Evolutionary conservation across 139 green algal species (phyloP), one percentile per base, ranked within the genome.

Genomic region (Eudorina sp.): DNA sequence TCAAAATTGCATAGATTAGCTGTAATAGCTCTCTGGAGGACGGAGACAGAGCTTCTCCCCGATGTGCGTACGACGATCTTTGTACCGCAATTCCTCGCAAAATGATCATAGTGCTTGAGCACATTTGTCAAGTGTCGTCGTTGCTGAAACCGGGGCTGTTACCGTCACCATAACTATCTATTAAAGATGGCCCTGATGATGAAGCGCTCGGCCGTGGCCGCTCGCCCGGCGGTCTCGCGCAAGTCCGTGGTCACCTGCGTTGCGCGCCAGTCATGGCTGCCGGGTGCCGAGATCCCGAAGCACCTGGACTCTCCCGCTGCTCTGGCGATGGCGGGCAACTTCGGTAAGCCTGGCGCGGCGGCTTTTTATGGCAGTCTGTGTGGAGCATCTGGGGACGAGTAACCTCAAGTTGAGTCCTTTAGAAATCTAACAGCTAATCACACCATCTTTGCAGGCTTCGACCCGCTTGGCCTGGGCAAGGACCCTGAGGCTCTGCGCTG

Each of bases 381-480:
- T 29, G 31, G 11, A 34, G 62, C 36, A 72, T 72, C 62, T 16
- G 62, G 21, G 6, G 19, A 38, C 62, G 27, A 72, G 62, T 72
- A 72, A 72, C 62, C 27, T 72, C 62, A 36, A 29, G 3, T n/a
- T n/a, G n/a, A n/a, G n/a, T n/a, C n/a, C n/a, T n/a, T n/a, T n/a
- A n/a, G n/a, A n/a, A n/a, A n/a, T n/a, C n/a, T n/a, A n/a, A n/a
- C n/a, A n/a, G n/a, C n/a, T n/a, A n/a, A n/a, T n/a, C n/a, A n/a
- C n/a, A n/a, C 55, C 6, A 51, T 16, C 68, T 6, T 51, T 84
- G 41, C 73, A 82, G 72, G 94, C 78, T 95, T 92, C 85, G 85
- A 91, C 64, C 97, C 97, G 48, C 88, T 98, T 70, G 93, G 91
- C 74, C 95, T 99, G 69, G 97, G 95, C 70, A 91, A 92, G 69